A percentile compares a stretch with the other conserved stretches of the same genome.
phyloP scores from a whole-genome alignment of 2,329 filamentous ascomycete genomes.

The Knoxdaviesia proteae region DNA sequence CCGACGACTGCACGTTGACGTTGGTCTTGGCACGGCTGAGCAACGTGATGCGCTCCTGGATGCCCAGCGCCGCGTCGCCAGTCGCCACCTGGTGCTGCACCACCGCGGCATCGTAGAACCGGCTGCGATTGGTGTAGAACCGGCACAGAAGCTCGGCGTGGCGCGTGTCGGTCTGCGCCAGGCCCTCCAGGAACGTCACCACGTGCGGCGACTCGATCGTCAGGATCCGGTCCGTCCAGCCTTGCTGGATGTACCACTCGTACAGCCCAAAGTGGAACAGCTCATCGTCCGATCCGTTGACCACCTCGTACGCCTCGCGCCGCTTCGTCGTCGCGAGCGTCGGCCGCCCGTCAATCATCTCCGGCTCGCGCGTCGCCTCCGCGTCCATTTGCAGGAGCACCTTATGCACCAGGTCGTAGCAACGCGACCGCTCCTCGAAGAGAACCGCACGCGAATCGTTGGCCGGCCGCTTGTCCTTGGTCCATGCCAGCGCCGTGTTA shows the following conservation, averaged over 20 bases:
- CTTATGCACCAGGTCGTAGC: slow-evolving; percentile 75
- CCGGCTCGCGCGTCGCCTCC: slow-evolving; percentile 45
- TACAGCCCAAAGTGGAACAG: slow-evolving; percentile 95
- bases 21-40: slow-evolving; percentile 83
- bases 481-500: slow-evolving; percentile 66
- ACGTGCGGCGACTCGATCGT: slow-evolving; percentile 72
- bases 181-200: slow-evolving; percentile 62
- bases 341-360: slow-evolving; percentile 56
- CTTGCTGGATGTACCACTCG: slow-evolving; percentile 82
- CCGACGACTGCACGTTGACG: slow-evolving; percentile 61
- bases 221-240: slow-evolving; percentile 69
- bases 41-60: slow-evolving; percentile 74
- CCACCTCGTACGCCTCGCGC: slow-evolving; percentile 74
- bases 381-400: slow-evolving; percentile 60
- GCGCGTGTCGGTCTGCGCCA: slow-evolving; percentile 47
- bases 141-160: slow-evolving; percentile 84
- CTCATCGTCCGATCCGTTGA: slow-evolving; percentile 73
- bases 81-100: slow-evolving; percentile 71
- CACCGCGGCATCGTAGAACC: slow-evolving; percentile 69
- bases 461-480: slow-evolving; percentile 60
- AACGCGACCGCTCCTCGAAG: slow-evolving; percentile 52
- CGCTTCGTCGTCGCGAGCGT: slow-evolving; percentile 60
- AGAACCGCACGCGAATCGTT: slow-evolving; percentile 47
- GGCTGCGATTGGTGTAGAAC: slow-evolving; percentile 69
- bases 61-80: slow-evolving; percentile 57